phyloP scores from a whole-genome alignment of 768 basidiomycete species.

The Gloeophyllum trabeum region DNA sequence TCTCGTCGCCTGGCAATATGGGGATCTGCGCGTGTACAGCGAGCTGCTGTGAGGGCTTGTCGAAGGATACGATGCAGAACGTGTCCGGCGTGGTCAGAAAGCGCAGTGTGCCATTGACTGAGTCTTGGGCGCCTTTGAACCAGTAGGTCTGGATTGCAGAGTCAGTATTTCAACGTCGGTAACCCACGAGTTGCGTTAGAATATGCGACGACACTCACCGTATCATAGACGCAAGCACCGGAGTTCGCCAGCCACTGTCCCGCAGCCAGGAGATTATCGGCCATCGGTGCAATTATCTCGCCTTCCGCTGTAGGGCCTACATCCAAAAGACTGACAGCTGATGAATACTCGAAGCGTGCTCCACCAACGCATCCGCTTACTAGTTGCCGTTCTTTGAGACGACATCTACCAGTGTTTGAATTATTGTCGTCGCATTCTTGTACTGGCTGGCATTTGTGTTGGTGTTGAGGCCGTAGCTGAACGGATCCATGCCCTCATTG shows the following conservation, averaged over 20 bases:
- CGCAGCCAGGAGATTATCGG: conserved; percentile 33
- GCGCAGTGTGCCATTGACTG: conserved; percentile 18
- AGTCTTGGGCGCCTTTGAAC: conserved; percentile 32
- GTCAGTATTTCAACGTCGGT: neutral
- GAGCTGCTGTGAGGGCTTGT: conserved; percentile 23
- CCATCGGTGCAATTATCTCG: conserved; percentile 36
- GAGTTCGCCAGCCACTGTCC: conserved; percentile 39
- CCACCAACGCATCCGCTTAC: neutral
- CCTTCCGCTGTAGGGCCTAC: conserved; percentile 47
- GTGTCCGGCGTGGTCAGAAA: conserved; percentile 39
- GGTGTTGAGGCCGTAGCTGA: conserved; percentile 18
- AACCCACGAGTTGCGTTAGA: neutral
- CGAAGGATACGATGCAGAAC: conserved; percentile 38
- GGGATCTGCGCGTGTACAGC: conserved; percentile 29
- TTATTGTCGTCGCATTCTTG: conserved; percentile 35
- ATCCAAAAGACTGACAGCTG: conserved; percentile 29
- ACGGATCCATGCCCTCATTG: conserved; percentile 41
- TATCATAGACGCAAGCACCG: conserved; percentile 40
- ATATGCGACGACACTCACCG: conserved; percentile 24
- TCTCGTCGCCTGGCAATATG: conserved; percentile 27
- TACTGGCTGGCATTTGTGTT: conserved; percentile 31
- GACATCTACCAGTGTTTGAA: conserved; percentile 42
- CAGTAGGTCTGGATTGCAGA: conserved; percentile 30
- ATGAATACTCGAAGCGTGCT: neutral
- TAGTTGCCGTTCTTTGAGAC: conserved; percentile 54